Percentiles rank a stretch among this genome's conserved stretches.
Evolutionary conservation across 306 rosid genomes (phyloP).

Genomic region (Vigna reflexopilosa): DNA sequence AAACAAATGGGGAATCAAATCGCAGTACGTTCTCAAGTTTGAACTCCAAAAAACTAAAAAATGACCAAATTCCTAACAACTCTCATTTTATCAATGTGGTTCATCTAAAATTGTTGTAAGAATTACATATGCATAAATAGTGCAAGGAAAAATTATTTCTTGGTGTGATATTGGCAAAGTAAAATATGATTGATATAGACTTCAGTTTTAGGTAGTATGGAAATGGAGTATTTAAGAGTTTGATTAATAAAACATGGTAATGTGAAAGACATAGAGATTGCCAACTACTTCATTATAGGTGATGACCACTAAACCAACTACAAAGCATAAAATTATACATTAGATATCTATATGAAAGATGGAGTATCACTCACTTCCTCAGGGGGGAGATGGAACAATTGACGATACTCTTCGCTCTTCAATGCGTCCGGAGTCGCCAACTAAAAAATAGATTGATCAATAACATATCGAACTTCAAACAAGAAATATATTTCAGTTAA

Average conservation of each 20-base stretch:
- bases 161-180: too few relatives aligned
- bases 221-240: neutral
- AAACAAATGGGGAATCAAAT: constrained; percentile 22
- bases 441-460: neutral
- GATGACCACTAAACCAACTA: constrained; percentile 24
- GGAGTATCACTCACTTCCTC: constrained; percentile 79
- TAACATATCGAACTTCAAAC: constrained; percentile 9
- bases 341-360: constrained; percentile 19
- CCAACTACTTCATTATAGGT: constrained; percentile 28
- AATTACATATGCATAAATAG: too few relatives aligned
- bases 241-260: constrained; percentile 14
- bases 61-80: neutral
- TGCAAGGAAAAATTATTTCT: too few relatives aligned
- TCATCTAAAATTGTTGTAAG: too few relatives aligned
- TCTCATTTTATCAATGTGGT: too few relatives aligned
- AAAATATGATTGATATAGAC: neutral
- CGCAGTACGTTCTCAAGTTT: constrained; percentile 4
- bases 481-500: constrained; percentile 22
- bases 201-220: neutral
- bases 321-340: constrained; percentile 2
- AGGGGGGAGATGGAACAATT: constrained; percentile 85
- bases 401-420: constrained; percentile 97
- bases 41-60: constrained; percentile 14
- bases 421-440: constrained; percentile 56
- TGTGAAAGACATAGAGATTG: constrained; percentile 18